phyloP scores from a whole-genome alignment of 2,329 filamentous ascomycete species.

The Sclerotinia subarctica region DNA sequence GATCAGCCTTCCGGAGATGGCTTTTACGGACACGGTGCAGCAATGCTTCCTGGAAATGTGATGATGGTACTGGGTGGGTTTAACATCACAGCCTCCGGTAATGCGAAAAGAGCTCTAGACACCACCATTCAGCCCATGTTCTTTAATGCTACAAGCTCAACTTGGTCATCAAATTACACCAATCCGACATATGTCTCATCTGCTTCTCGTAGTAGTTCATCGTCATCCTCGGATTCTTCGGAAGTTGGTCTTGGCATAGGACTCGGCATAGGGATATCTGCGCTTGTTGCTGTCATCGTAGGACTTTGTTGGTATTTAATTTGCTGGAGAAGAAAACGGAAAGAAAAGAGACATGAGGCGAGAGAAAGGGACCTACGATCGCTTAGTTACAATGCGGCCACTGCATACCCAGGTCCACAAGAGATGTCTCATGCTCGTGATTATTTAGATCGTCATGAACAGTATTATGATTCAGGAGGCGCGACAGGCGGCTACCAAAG shows the following conservation, averaged over 20 bases:
- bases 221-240: conserved; percentile 34
- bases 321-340: conserved; percentile 43
- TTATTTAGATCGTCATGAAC: conserved; percentile 22
- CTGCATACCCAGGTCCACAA: conserved; percentile 26
- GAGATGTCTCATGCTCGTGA: conserved; percentile 28
- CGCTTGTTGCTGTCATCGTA: conserved; percentile 47
- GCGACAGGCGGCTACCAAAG: conserved; percentile 32
- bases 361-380: conserved; percentile 55
- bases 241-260: conserved; percentile 62
- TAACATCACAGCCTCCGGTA: conserved; percentile 42
- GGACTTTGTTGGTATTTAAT: conserved; percentile 48
- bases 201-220: conserved; percentile 25
- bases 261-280: conserved; percentile 59
- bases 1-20: conserved; percentile 46
- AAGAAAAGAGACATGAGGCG: conserved; percentile 38
- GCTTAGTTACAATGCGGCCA: conserved; percentile 43
- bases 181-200: conserved; percentile 42
- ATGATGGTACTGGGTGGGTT: conserved; percentile 67
- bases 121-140: conserved; percentile 44
- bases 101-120: conserved; percentile 43
- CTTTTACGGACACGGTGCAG: conserved; percentile 62
- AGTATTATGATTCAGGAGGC: conserved; percentile 33
- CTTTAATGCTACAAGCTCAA: conserved; percentile 59
- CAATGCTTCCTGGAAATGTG: conserved; percentile 61
- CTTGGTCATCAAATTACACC: conserved; percentile 56